Conservation (phyloP, 2,329 filamentous ascomycete genomes). For the Xylaria sp. region DNA sequence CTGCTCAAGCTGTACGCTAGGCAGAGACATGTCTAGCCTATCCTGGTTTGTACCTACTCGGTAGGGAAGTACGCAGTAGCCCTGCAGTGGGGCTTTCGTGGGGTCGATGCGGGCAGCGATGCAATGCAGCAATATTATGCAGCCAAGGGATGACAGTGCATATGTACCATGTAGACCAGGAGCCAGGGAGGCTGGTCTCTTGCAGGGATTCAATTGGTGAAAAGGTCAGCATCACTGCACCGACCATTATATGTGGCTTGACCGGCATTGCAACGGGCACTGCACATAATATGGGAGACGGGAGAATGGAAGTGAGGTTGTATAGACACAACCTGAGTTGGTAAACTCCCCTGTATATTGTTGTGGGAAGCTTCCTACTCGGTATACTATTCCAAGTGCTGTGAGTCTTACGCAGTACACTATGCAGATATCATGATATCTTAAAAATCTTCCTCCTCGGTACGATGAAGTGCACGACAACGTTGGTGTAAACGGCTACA, state of each 20-base stretch:
- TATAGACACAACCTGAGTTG: neutral
- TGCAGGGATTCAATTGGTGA: slow-evolving; percentile 34
- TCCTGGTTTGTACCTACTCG: slow-evolving; percentile 22
- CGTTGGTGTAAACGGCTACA: neutral
- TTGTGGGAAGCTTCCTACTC: neutral
- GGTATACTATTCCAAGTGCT: neutral
- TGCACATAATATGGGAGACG: slow-evolving; percentile 9
- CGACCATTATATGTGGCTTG: slow-evolving; percentile 1
- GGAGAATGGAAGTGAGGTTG: slow-evolving; percentile 5
- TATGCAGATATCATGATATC: neutral
- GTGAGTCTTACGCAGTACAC: neutral
- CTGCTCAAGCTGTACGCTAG: slow-evolving; percentile 24
- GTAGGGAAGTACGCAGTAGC: slow-evolving; percentile 13
- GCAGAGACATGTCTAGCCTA: slow-evolving; percentile 15
- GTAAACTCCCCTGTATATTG: neutral
- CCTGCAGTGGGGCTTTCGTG: slow-evolving; percentile 27
- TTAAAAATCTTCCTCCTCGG: neutral
- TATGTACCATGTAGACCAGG: neutral
- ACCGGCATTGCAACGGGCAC: slow-evolving; percentile 13
- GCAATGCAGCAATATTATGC: slow-evolving; percentile 46
- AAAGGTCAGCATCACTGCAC: slow-evolving; percentile 14
- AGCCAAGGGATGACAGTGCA: slow-evolving; percentile 42
- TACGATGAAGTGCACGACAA: neutral
- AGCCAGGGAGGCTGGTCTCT: slow-evolving; percentile 33
- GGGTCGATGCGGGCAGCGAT: slow-evolving; percentile 38